phyloP scores from a whole-genome alignment of 768 basidiomycete species.

The Fibroporia radiculosa region DNA sequence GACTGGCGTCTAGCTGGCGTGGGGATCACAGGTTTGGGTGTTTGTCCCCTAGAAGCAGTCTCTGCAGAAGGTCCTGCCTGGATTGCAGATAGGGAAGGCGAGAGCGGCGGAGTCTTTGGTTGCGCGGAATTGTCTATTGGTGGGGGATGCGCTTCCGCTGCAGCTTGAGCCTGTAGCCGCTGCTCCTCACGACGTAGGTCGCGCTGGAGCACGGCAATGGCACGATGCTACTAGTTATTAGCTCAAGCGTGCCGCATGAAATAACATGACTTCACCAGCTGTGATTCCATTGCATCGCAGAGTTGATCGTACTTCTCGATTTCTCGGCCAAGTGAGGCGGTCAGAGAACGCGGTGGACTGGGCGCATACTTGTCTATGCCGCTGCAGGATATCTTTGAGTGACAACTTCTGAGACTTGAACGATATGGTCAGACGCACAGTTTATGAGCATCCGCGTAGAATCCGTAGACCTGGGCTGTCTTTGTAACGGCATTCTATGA shows the following conservation, averaged over 20 bases:
- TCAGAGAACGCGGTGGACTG: slow-evolving; percentile 58
- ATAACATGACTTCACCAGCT: slow-evolving; percentile 40
- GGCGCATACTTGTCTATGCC: slow-evolving; percentile 50
- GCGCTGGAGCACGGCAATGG: slow-evolving; percentile 64
- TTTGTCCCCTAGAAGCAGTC: slow-evolving; percentile 3
- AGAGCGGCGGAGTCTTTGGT: slow-evolving; percentile 10
- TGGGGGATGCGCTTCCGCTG: slow-evolving; percentile 22
- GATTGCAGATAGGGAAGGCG: slow-evolving; percentile 9
- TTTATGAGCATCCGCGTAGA: slow-evolving; percentile 56
- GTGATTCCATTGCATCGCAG: slow-evolving; percentile 70
- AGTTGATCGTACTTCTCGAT: slow-evolving; percentile 75
- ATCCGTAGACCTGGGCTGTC: slow-evolving; percentile 63
- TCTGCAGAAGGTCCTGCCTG: slow-evolving; percentile 2
- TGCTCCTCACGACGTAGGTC: slow-evolving; percentile 59
- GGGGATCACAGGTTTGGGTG: slow-evolving; percentile 13
- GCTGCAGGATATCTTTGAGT: slow-evolving; percentile 29
- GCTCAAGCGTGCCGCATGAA: not conserved
- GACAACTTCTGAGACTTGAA: not conserved
- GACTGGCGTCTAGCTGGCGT: slow-evolving; percentile 51
- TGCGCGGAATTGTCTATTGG: slow-evolving; percentile 14
- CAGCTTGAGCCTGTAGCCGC: slow-evolving; percentile 38
- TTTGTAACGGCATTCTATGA: slow-evolving; percentile 55
- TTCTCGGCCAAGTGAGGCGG: slow-evolving; percentile 59
- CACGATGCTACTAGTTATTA: slow-evolving; percentile 43
- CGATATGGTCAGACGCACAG: slow-evolving; percentile 37